A percentile compares a stretch with the other conserved stretches of the same genome.
Evolutionary conservation across 1,139 yeast species (phyloP).

Genomic region (Hanseniaspora sp.): DNA sequence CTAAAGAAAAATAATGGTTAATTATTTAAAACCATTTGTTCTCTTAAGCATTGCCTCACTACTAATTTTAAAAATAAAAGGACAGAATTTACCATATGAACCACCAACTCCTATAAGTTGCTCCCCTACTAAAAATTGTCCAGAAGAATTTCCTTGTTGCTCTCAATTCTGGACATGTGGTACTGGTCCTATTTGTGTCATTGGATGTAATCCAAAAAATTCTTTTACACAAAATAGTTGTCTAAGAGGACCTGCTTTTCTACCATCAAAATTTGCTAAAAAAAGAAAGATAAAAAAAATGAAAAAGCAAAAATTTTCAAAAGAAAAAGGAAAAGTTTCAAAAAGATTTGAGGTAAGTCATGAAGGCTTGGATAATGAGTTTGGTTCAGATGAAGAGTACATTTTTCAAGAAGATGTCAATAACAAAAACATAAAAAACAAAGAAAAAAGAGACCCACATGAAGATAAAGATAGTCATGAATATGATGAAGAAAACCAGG

Average conservation of each 20-base stretch:
- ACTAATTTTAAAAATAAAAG: background rate
- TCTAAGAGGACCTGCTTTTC: constrained; percentile 39
- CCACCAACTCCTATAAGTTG: constrained; percentile 34
- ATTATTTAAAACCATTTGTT: no score
- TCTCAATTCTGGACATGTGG: constrained; percentile 81
- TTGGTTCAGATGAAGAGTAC: no score
- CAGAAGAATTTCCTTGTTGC: constrained; percentile 66
- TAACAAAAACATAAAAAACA: no score
- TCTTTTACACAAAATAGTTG: constrained; percentile 57
- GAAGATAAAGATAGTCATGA: no score
- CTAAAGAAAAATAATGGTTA: no score
- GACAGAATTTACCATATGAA: constrained; percentile 18
- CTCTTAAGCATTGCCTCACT: no score
- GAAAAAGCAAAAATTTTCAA: background rate
- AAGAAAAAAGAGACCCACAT: no score
- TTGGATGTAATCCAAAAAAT: constrained; percentile 65
- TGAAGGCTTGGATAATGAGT: no score
- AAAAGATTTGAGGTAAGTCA: background rate
- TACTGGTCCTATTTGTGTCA: constrained; percentile 65
- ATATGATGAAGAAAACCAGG: background rate
- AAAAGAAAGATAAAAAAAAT: constrained; percentile 7
- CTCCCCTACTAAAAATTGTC: constrained; percentile 46
- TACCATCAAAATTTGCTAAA: constrained; percentile 21
- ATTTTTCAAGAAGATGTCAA: no score
- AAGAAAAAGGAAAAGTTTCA: constrained; percentile 4